These are phyloP conservation scores for Neopestalotiopsis sp. DNA, from an alignment of 2,329 filamentous ascomycete genomes.

Conservation along the genomic window DNA sequence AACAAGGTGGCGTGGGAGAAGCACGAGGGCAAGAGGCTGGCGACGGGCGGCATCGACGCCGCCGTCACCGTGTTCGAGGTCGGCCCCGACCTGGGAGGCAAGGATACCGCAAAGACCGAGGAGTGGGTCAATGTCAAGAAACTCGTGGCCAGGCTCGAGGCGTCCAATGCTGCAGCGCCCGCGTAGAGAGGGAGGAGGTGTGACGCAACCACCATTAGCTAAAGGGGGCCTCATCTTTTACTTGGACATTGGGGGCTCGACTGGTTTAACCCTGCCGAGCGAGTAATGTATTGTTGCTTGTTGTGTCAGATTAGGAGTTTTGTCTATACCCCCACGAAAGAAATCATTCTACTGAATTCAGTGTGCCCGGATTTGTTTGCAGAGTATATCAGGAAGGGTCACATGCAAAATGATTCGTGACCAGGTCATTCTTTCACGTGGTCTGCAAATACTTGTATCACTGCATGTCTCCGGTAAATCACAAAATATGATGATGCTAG, in stretches of 20 bases:
- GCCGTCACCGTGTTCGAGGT: constrained; percentile 94
- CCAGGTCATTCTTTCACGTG: too few relatives aligned
- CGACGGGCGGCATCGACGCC: constrained; percentile 90
- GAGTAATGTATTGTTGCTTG: background rate
- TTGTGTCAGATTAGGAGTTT: constrained; percentile 13
- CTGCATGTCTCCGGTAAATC: too few relatives aligned
- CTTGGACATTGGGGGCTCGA: background rate
- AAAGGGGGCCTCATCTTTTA: too few relatives aligned
- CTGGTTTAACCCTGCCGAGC: background rate
- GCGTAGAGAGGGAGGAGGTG: constrained; percentile 31
- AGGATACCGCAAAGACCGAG: constrained; percentile 80
- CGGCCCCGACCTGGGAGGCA: constrained; percentile 78
- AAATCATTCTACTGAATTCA: constrained; percentile 6
- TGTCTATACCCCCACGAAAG: constrained; percentile 6
- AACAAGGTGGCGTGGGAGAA: constrained; percentile 97
- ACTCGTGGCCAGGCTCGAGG: constrained; percentile 77
- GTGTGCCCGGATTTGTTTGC: background rate
- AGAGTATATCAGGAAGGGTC: background rate
- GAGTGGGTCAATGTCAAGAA: constrained; percentile 96
- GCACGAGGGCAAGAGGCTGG: constrained; percentile 83
- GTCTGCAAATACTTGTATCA: too few relatives aligned
- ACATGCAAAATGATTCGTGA: too few relatives aligned
- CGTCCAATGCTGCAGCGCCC: constrained; percentile 54
- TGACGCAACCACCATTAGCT: too few relatives aligned
- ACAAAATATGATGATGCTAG: too few relatives aligned